phyloP scores from a whole-genome alignment of 305 asterid genomes.

The Plantago coronopus region DNA sequence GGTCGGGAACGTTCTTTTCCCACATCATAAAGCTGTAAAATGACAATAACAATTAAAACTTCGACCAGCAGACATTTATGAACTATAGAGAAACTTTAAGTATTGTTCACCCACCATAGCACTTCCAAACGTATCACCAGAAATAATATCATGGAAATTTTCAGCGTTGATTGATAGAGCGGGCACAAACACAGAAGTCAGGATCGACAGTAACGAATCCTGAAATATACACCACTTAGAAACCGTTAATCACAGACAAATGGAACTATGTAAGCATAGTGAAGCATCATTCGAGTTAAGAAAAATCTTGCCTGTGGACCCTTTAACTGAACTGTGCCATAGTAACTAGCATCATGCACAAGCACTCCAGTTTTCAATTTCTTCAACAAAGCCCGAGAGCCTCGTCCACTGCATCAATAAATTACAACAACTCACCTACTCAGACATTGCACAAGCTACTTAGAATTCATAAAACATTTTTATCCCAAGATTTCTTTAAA shows the following conservation, averaged over 20 bases:
- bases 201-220: slow-evolving; percentile 53
- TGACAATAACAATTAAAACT: slow-evolving; percentile 18
- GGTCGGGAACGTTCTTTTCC: slow-evolving; percentile 37
- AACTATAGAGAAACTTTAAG: background rate
- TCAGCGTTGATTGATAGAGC: slow-evolving; percentile 41
- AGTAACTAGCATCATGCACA: slow-evolving; percentile 80
- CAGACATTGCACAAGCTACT: background rate
- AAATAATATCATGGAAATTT: slow-evolving; percentile 40
- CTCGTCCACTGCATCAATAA: slow-evolving; percentile 69
- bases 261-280: no score
- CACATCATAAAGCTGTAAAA: slow-evolving; percentile 62
- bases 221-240: slow-evolving; percentile 32
- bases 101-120: slow-evolving; percentile 53
- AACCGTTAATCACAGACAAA: background rate
- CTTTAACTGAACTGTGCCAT: slow-evolving; percentile 56
- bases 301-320: slow-evolving; percentile 67
- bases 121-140: slow-evolving; percentile 54
- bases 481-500: no score
- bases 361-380: slow-evolving; percentile 58
- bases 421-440: background rate
- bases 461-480: background rate
- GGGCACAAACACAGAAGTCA: slow-evolving; percentile 53
- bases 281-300: background rate
- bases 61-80: slow-evolving; percentile 11
- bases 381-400: slow-evolving; percentile 80